These are phyloP conservation scores for Suillus bovinus DNA, from an alignment of 768 basidiomycete genomes.

Conservation along the genomic window DNA sequence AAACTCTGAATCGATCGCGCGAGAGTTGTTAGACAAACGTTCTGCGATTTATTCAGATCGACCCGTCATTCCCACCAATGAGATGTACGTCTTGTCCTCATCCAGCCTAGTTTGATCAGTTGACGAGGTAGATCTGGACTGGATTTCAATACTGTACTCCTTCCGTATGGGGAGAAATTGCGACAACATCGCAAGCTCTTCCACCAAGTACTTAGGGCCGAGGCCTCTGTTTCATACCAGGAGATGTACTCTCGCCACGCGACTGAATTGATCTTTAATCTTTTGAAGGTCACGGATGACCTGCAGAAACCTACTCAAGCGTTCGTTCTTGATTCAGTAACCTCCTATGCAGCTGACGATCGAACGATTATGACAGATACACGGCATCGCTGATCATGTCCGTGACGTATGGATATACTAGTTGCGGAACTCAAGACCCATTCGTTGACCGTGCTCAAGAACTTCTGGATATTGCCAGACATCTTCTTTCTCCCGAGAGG, in stretches of 20 bases:
- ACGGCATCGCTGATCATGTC: constrained; percentile 31
- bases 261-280: constrained; percentile 10
- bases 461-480: constrained; percentile 16
- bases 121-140: constrained; percentile 21
- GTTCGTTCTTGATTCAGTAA: constrained; percentile 13
- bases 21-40: constrained; percentile 7
- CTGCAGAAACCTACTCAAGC: constrained; percentile 15
- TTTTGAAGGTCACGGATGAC: constrained; percentile 17
- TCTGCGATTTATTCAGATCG: constrained; percentile 9
- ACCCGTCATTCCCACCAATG: not conserved
- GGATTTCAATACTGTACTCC: constrained; percentile 25
- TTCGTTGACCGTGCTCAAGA: constrained; percentile 23
- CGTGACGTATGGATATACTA: constrained; percentile 23
- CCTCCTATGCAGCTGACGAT: not conserved
- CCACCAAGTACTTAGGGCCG: constrained; percentile 16
- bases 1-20: constrained; percentile 9
- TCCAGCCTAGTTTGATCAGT: no score
- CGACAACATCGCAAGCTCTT: constrained; percentile 20
- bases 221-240: constrained; percentile 17
- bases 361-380: constrained; percentile 13
- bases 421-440: constrained; percentile 18
- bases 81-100: not conserved
- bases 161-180: constrained; percentile 22
- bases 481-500: constrained; percentile 9
- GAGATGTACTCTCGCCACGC: constrained; percentile 10